Base-by-base conservation (phyloP, 306 rosid genomes). In the Senna siamea region DNA sequence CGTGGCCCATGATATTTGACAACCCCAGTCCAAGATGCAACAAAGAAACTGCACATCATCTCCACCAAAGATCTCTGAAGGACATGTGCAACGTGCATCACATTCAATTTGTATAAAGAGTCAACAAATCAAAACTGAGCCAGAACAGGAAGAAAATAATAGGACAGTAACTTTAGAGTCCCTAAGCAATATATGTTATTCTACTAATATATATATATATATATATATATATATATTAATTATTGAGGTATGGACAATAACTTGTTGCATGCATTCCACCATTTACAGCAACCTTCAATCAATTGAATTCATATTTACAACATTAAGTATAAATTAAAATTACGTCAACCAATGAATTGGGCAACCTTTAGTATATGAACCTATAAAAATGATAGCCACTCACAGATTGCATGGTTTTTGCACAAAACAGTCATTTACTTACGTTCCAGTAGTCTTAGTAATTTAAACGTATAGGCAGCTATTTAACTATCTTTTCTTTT, bases 11-110 rank as follows among this genome's bases (percentile, higher is more conserved):
- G 97, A 85, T 91, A 91, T 78, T 81, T 92, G 75, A 92, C 96
- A 80, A 92, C 96, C 71, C 97, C 96, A 74, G 97, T 92, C 97
- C 97, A 92, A 43, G 97, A 92, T 53, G 97, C 90, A 79, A 89
- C 97, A 84, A 92, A 92, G 87, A 92, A 86, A 82, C 93, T 76
- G 81, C 97, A 92, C 35, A 92, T 89, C 77, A 92, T 81, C 89
- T 89, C 97, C 86, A 89, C 97, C 88, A 92, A 83, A 43, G 50
- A 71, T 85, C 97, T 87, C 97, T 91, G 79, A 48, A 81, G 34
- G 72, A 78, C 78, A 83, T 9, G 60, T 74, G 58, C 20, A 28
- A 51, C 48, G 71, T 11, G 18, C 44, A 52, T 22, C 43, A 22
- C 22, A 54, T 40, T 23, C n/a, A 64, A 32, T 62, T 70, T 71